These are phyloP conservation scores for Ceratocystis diversiconidia DNA, from an alignment of 2,329 filamentous ascomycete species.

Conservation along the genomic window DNA sequence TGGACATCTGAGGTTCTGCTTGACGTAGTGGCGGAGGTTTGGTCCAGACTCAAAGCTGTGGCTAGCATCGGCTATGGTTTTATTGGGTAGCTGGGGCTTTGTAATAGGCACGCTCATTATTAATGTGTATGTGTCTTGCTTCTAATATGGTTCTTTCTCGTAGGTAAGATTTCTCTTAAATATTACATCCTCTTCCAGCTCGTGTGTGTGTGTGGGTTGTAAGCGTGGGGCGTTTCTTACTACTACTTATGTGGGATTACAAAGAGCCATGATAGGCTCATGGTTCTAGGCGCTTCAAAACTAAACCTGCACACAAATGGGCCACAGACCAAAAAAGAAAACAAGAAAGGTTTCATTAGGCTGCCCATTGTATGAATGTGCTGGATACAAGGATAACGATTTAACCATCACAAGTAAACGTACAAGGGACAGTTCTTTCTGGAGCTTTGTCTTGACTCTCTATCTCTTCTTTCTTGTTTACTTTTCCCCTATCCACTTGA, in stretches of 20 bases:
- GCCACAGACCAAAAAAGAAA: too few relatives aligned
- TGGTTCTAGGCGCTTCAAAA: too few relatives aligned
- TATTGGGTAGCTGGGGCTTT: neutral
- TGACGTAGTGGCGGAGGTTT: neutral
- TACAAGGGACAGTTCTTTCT: neutral
- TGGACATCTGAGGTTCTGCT: neutral
- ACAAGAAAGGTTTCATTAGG: neutral
- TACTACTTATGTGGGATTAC: too few relatives aligned
- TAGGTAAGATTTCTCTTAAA: neutral
- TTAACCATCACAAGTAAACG: neutral
- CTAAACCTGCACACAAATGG: too few relatives aligned
- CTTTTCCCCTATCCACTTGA: neutral
- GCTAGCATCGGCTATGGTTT: neutral
- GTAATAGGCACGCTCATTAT: neutral
- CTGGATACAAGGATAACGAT: neutral
- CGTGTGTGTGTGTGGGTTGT: too few relatives aligned
- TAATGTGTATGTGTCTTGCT: neutral
- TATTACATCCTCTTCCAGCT: neutral
- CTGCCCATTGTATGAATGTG: neutral
- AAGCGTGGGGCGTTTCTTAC: too few relatives aligned
- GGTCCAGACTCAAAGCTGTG: neutral
- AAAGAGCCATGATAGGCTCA: too few relatives aligned
- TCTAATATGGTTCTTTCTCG: neutral
- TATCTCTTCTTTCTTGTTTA: neutral
- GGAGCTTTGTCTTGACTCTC: neutral